Conservation (phyloP, 2,329 filamentous ascomycete species). For the Fusarium sp. region DNA sequence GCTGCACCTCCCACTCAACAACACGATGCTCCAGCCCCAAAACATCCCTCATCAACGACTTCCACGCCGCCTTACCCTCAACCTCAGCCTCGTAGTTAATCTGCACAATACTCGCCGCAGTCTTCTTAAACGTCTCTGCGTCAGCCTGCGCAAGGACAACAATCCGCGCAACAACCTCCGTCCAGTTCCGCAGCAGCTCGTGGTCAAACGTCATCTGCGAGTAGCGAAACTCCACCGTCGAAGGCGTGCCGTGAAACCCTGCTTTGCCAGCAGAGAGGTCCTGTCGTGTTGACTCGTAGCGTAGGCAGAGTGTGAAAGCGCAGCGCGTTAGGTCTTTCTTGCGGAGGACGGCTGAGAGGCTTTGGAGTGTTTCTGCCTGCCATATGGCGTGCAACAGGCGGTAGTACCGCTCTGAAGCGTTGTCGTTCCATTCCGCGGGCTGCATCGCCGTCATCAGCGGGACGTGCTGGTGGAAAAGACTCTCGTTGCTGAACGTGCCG, state of each 20-base stretch:
- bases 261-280: accelerated
- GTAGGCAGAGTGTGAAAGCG: constrained; percentile 16
- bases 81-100: background rate
- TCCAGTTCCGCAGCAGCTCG: constrained; percentile 41
- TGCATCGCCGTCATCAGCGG: background rate
- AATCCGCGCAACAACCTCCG: constrained; percentile 31
- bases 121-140: constrained; percentile 3
- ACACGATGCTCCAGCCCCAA: constrained; percentile 34
- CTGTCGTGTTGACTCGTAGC: background rate
- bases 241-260: constrained; percentile 15
- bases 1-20: constrained; percentile 38
- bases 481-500: background rate
- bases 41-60: constrained; percentile 14
- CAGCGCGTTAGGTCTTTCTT: background rate
- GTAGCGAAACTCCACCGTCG: constrained; percentile 46
- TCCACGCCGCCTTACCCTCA: constrained; percentile 10
- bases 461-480: background rate
- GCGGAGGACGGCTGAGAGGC: background rate
- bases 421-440: constrained; percentile 18
- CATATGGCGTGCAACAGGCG: constrained; percentile 28
- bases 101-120: background rate
- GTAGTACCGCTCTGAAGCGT: background rate
- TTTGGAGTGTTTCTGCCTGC: background rate
- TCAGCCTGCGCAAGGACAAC: constrained; percentile 27
- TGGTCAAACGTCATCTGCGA: constrained; percentile 47